Evolutionary conservation across 805 yeast species (phyloP).

Genomic region (Starmera amethionina): DNA sequence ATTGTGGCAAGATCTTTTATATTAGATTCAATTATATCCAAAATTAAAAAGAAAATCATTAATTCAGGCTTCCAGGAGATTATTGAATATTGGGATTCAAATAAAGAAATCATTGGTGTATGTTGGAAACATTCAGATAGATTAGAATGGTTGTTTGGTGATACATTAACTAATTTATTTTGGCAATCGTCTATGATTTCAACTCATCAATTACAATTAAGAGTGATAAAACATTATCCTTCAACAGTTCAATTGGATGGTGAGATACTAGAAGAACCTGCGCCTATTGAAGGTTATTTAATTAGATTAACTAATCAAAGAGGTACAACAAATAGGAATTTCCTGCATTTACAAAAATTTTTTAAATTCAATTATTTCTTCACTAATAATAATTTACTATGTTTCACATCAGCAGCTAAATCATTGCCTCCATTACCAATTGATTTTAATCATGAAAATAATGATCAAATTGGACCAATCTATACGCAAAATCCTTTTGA

Average conservation of each 20-base stretch:
- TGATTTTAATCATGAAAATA: constrained; percentile 3
- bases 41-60: constrained; percentile 25
- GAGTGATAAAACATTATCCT: constrained; percentile 36
- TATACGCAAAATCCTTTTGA: constrained; percentile 47
- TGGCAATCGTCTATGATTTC: constrained; percentile 32
- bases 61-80: constrained; percentile 15
- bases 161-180: constrained; percentile 30
- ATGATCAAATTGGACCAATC: constrained; percentile 23
- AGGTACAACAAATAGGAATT: constrained; percentile 28
- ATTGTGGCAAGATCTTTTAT: constrained; percentile 14
- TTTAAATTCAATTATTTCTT: constrained; percentile 49
- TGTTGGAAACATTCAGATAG: constrained; percentile 66
- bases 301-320: constrained; percentile 40
- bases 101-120: constrained; percentile 32
- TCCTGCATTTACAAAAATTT: constrained; percentile 31
- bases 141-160: constrained; percentile 56
- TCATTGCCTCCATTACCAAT: constrained; percentile 56
- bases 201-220: constrained; percentile 51
- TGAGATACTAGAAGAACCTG: constrained; percentile 41
- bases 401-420: constrained; percentile 42
- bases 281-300: constrained; percentile 76
- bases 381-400: constrained; percentile 51
- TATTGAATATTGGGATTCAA: constrained; percentile 17
- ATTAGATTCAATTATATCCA: constrained; percentile 29
- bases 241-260: constrained; percentile 14